These are phyloP conservation scores for Volvox africanus DNA, from an alignment of 139 green algal species.

Conservation along the genomic window DNA sequence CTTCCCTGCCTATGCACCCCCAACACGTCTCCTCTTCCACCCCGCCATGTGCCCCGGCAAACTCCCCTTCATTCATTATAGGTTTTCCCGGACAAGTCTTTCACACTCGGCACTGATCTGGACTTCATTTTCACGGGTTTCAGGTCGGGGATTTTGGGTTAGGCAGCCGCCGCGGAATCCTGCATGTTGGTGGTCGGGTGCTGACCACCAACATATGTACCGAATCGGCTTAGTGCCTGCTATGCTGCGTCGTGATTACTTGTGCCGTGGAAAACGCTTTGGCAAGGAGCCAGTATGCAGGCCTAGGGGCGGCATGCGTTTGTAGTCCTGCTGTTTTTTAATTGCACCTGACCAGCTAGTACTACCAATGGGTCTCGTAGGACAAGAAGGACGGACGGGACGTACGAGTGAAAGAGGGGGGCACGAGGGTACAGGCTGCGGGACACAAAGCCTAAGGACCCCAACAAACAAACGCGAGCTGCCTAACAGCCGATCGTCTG, in stretches of 20 bases:
- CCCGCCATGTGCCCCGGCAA: not conserved
- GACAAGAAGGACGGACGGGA: too few species aligned
- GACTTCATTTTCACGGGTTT: conserved; percentile 48
- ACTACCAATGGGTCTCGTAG: too few species aligned
- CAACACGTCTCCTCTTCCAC: not conserved
- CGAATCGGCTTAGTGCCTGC: not conserved
- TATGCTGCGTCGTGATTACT: not conserved
- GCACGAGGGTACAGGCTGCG: too few species aligned
- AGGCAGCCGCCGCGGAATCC: too few species aligned
- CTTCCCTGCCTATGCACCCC: not conserved
- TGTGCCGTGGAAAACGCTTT: not conserved
- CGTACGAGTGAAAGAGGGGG: too few species aligned
- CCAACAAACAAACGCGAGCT: too few species aligned
- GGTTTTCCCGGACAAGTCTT: conserved; percentile 18
- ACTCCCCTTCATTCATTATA: not conserved
- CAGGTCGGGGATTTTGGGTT: conserved; percentile 34
- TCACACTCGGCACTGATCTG: conserved; percentile 46
- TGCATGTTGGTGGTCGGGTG: not conserved
- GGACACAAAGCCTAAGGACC: too few species aligned
- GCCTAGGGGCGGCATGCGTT: too few species aligned
- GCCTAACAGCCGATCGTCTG: too few species aligned
- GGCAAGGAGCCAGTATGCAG: too few species aligned
- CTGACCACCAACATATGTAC: not conserved
- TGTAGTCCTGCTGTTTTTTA: too few species aligned
- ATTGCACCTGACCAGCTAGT: too few species aligned